A percentile compares a stretch with the other conserved stretches of the same genome.
phyloP scores from a whole-genome alignment of 2,329 filamentous ascomycete species.

The Onygena corvina region DNA sequence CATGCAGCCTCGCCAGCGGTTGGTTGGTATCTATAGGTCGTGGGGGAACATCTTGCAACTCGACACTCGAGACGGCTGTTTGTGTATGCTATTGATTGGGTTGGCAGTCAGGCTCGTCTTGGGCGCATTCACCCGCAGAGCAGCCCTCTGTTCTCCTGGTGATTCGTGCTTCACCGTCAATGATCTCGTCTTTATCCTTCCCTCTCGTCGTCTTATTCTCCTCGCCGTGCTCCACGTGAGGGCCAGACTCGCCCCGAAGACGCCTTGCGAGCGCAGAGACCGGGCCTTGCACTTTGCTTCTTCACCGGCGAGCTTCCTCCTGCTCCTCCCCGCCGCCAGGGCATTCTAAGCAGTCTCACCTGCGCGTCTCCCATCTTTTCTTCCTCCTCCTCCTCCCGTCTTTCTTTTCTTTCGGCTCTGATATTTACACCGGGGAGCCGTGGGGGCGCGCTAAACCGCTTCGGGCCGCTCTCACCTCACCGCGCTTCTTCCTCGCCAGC shows the following conservation, averaged over 20 bases:
- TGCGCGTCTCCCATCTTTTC: not conserved
- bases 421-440: not conserved
- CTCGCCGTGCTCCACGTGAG: not conserved
- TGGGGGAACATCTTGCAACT: too few species aligned
- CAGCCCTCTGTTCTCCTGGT: not conserved
- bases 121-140: not conserved
- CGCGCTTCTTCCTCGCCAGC: slow-evolving; percentile 7
- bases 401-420: not conserved
- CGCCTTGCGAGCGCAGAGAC: too few species aligned
- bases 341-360: not conserved
- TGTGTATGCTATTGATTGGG: not conserved
- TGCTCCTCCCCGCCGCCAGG: not conserved
- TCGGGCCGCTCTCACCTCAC: slow-evolving; percentile 2
- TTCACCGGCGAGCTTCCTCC: too few species aligned
- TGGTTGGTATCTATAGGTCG: too few species aligned
- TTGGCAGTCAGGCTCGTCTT: not conserved
- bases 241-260: not conserved
- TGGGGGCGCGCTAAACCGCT: slow-evolving; percentile 2
- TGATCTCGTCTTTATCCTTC: not conserved
- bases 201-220: not conserved
- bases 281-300: too few species aligned
- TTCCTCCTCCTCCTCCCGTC: not conserved
- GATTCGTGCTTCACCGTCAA: not conserved
- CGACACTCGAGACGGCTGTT: not conserved
- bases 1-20: too few species aligned